A percentile compares a stretch with the other conserved stretches of the same genome.
These are phyloP conservation scores for Dactylis glomerata DNA, from an alignment of 176 grass and related monocot genomes.

Conservation along the genomic window DNA sequence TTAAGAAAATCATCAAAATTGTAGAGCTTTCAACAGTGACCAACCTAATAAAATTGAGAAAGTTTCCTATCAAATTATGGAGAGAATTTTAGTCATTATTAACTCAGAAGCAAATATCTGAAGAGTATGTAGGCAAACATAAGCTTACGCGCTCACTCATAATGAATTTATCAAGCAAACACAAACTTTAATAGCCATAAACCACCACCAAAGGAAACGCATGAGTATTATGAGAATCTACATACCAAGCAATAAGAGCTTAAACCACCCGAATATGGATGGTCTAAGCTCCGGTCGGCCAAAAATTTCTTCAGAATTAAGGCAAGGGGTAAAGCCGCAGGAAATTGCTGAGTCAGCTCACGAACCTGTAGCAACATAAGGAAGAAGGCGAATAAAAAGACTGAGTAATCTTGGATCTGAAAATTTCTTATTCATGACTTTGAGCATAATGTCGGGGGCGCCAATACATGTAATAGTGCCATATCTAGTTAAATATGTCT, in stretches of 20 bases:
- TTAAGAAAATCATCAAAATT: neutral
- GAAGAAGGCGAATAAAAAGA: constrained; percentile 10
- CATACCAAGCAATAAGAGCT: constrained; percentile 98
- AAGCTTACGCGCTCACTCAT: neutral
- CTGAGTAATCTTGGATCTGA: neutral
- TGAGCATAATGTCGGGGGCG: constrained; percentile 3
- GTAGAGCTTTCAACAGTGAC: neutral
- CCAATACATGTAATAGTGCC: neutral
- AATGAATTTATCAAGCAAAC: constrained; percentile 3
- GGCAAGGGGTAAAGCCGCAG: constrained; percentile 82
- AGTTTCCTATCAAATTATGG: neutral
- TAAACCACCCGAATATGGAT: constrained; percentile 93
- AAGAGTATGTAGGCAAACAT: neutral
- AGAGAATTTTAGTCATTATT: neutral
- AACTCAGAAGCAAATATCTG: neutral
- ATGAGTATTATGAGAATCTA: constrained; percentile 6
- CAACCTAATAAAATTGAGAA: constrained; percentile 7
- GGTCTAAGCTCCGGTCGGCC: constrained; percentile 91
- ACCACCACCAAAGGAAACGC: neutral
- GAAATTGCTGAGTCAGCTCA: constrained; percentile 86
- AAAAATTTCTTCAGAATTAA: constrained; percentile 95
- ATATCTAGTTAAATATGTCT: neutral
- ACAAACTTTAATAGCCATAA: constrained; percentile 2
- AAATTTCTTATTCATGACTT: constrained; percentile 4
- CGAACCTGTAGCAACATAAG: constrained; percentile 58